Evolutionary conservation across 306 rosid species (phyloP), one percentile per base, ranked within the genome.

Genomic region (Cucumis hystrix): DNA sequence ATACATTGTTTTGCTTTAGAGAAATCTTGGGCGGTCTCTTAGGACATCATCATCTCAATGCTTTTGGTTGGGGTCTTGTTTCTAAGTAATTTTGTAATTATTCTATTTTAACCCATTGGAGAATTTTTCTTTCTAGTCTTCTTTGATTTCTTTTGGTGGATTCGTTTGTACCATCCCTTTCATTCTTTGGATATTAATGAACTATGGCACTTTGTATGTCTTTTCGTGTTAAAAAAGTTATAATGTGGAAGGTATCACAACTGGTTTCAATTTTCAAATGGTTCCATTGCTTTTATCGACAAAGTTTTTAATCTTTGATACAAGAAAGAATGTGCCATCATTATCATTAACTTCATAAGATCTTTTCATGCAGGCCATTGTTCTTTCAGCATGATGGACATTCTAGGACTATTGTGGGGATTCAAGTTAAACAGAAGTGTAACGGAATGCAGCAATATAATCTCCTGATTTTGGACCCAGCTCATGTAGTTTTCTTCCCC

Each of bases 351-450:
- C 67, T n/a, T 83, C 39, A 17, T 75, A 64, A 28, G 77, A 10
- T 79, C 49, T 80, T 76, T 85, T 25, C 41, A 83, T 59, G 52
- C 88, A 93, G 96, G 82, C 94, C 92, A 56, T 82, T 93, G 83
- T 91, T 91, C 86, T 91, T 93, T 65, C 97, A 93, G 82, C 97
- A 93, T 75, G 89, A 90, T 70, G 98, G 97, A 20, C 98, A 91
- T 84, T 93, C 97, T 28, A 89, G 93, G 87, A 90, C 92, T 65
- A 85, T 90, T 45, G 88, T 91, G 73, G 98, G 98, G 81, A 87
- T 93, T 84, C 93, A 91, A 84, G 86, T 83, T 59, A 86, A 83
- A 74, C 78, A 55, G 80, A 88, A 86, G 80, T 72, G 13, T 28
- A 75, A 85, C 16, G 85, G 87, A 68, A 17, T 25, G 66, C 84